Evolutionary conservation across 2,329 filamentous ascomycete genomes (phyloP).

Genomic region (Chrysoporthe cubensis): DNA sequence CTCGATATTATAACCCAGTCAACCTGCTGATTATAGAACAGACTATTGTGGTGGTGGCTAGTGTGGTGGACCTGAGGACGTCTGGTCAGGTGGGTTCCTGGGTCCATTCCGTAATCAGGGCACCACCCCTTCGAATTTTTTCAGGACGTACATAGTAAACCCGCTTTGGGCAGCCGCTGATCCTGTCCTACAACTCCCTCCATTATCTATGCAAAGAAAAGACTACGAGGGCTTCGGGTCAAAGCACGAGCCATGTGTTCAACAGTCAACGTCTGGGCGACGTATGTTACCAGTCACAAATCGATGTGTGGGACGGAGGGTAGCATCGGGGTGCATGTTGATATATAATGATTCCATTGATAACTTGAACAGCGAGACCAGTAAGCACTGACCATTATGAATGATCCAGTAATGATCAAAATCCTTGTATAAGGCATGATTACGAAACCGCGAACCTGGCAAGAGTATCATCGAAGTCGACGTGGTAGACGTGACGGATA

Average conservation of each 20-base stretch:
- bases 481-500: slow-evolving; percentile 3
- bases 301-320: neutral
- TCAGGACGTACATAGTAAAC: too few relatives aligned
- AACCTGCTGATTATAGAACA: too few relatives aligned
- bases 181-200: too few relatives aligned
- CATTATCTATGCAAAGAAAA: neutral
- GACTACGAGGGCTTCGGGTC: neutral
- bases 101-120: too few relatives aligned
- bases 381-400: neutral
- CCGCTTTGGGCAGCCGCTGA: too few relatives aligned
- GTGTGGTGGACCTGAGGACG: too few relatives aligned
- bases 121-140: too few relatives aligned
- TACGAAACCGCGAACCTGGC: neutral
- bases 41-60: too few relatives aligned
- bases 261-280: neutral
- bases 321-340: neutral
- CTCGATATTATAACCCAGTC: too few relatives aligned
- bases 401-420: neutral
- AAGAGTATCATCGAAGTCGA: neutral
- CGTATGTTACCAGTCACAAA: neutral
- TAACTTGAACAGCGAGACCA: neutral
- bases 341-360: neutral
- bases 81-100: too few relatives aligned
- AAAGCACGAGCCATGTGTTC: neutral
- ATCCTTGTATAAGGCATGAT: neutral